Percentiles rank a stretch among this genome's conserved stretches.
These are phyloP conservation scores for Beauveria rudraprayagi DNA, from an alignment of 2,329 filamentous ascomycete genomes.

Conservation along the genomic window DNA sequence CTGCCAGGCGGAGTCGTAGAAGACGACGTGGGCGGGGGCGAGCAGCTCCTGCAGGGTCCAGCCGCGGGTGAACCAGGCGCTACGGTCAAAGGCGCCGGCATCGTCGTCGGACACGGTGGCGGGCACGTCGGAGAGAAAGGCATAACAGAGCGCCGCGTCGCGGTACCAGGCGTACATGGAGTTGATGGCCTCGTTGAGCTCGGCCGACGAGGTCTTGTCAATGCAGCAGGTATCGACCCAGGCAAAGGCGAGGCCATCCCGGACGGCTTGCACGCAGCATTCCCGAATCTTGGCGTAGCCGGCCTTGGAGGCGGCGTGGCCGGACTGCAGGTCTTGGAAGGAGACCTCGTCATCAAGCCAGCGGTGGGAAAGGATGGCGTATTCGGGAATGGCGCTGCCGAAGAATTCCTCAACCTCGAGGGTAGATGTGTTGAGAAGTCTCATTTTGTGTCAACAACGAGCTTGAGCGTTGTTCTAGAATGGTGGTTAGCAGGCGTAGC, in stretches of 20 bases:
- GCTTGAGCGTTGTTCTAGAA: background rate
- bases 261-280: conserved; percentile 14
- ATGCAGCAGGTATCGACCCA: conserved; percentile 25
- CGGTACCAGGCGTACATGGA: conserved; percentile 20
- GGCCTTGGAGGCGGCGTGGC: background rate
- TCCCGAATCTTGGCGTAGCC: conserved; percentile 20
- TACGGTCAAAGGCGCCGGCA: conserved; percentile 7
- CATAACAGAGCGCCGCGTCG: conserved; percentile 19
- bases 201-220: conserved; percentile 6
- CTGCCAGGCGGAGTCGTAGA: conserved; percentile 23
- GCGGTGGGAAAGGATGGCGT: conserved; percentile 30
- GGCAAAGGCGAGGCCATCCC: conserved; percentile 15
- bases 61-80: conserved; percentile 32
- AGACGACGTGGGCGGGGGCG: conserved; percentile 26
- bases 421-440: background rate
- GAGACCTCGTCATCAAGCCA: conserved; percentile 25
- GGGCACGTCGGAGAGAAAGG: conserved; percentile 17
- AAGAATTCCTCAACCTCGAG: background rate
- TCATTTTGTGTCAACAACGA: background rate
- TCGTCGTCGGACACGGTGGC: background rate
- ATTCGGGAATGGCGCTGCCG: conserved; percentile 14
- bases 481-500: background rate
- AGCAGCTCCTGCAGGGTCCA: conserved; percentile 62
- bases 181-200: conserved; percentile 7
- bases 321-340: conserved; percentile 19